Percentiles rank a stretch among this genome's conserved stretches.
Evolutionary conservation across 805 yeast genomes (phyloP).

Genomic region (Diddensiella santjacobensis): DNA sequence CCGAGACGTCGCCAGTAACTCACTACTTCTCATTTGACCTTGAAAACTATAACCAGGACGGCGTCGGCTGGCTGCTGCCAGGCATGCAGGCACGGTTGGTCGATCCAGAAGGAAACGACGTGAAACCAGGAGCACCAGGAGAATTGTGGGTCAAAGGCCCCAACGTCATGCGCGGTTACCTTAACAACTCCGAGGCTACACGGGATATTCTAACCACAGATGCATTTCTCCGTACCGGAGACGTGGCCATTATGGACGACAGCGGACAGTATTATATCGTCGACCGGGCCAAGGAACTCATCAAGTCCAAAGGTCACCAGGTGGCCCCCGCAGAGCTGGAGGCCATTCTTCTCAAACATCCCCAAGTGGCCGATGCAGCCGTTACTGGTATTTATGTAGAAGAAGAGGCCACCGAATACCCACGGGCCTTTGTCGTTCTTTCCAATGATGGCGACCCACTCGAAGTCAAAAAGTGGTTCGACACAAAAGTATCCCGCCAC

Average conservation of each 20-base stretch:
- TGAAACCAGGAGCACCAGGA: conserved; percentile 47
- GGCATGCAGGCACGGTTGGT: conserved; percentile 49
- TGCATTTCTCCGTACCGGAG: conserved; percentile 61
- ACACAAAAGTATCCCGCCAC: conserved; percentile 35
- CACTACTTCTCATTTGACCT: conserved; percentile 38
- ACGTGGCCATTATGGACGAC: conserved; percentile 41
- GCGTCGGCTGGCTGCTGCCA: conserved; percentile 43
- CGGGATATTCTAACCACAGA: conserved; percentile 42
- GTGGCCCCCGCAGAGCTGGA: conserved; percentile 94
- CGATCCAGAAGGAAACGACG: conserved; percentile 41
- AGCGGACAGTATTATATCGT: conserved; percentile 44
- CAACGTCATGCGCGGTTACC: conserved; percentile 50
- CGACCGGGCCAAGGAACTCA: conserved; percentile 64
- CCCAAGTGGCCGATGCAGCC: conserved; percentile 80
- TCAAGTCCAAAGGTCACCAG: conserved; percentile 75
- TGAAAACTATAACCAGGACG: conserved; percentile 41
- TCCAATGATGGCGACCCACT: conserved; percentile 23
- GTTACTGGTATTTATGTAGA: conserved; percentile 70
- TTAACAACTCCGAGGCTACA: conserved; percentile 48
- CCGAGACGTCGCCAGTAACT: conserved; percentile 61
- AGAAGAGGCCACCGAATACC: conserved; percentile 75
- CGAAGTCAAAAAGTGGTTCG: conserved; percentile 33
- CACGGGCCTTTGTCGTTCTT: conserved; percentile 37
- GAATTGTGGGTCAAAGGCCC: conserved; percentile 58
- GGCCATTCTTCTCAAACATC: conserved; percentile 70